These are phyloP conservation scores for Daldinia bambusicola DNA, from an alignment of 495 filamentous ascomycete species.

Conservation along the genomic window DNA sequence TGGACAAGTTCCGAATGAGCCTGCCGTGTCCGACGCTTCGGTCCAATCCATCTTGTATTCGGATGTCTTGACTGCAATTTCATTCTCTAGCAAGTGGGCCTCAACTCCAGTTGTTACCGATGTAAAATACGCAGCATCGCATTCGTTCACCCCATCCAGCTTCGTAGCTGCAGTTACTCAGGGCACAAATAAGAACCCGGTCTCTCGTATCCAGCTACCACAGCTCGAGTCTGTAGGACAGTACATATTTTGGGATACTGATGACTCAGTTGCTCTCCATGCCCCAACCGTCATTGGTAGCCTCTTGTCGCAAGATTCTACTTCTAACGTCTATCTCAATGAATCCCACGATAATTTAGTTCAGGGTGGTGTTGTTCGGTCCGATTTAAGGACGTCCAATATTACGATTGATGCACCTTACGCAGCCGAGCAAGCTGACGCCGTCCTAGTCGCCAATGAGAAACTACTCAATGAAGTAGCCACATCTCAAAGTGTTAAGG, in stretches of 20 bases:
- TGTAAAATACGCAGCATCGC: conserved; percentile 86
- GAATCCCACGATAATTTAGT: conserved; percentile 84
- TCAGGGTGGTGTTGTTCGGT: conserved; percentile 83
- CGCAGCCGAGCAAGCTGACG: conserved; percentile 78
- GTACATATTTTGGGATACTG: conserved; percentile 94
- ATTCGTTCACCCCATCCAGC: conserved; percentile 82
- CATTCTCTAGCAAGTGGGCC: conserved; percentile 75
- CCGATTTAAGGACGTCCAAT: conserved; percentile 85
- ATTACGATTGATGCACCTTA: conserved; percentile 87
- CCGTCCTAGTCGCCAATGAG: conserved; percentile 79
- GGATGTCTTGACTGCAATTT: conserved; percentile 85
- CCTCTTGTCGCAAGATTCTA: conserved; percentile 77
- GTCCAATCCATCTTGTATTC: conserved; percentile 84
- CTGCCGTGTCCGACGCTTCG: conserved; percentile 71
- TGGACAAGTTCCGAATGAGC: conserved; percentile 66
- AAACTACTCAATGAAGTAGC: conserved; percentile 81
- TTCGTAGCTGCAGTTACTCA: conserved; percentile 65
- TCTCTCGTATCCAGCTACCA: conserved; percentile 60
- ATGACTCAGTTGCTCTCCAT: conserved; percentile 71
- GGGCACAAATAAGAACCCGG: conserved; percentile 69
- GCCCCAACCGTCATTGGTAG: conserved; percentile 74
- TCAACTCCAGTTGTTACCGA: conserved; percentile 73
- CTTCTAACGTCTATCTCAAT: conserved; percentile 79
- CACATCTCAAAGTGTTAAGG: conserved; percentile 74
- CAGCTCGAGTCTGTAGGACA: conserved; percentile 70